These are phyloP conservation scores for Globisporangium barbulae DNA, from an alignment of 352 stramenopile species.

Conservation along the genomic window DNA sequence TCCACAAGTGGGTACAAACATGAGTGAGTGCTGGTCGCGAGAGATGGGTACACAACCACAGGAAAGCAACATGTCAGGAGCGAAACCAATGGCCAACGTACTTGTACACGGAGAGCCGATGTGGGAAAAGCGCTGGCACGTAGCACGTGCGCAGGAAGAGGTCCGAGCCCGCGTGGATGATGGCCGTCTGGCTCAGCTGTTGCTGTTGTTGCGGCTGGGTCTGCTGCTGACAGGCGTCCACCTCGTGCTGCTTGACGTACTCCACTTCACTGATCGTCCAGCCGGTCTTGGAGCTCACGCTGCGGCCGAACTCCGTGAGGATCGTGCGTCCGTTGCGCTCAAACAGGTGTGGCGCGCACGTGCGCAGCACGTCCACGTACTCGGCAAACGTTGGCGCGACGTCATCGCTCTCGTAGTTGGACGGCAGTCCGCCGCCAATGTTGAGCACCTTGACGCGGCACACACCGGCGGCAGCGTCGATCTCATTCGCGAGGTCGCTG, in stretches of 20 bases:
- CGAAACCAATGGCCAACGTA: conserved; percentile 29
- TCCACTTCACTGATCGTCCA: conserved; percentile 89
- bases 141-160: conserved; percentile 89
- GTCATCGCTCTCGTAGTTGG: conserved; percentile 83
- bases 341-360: conserved; percentile 78
- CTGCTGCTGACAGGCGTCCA: conserved; percentile 3
- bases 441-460: conserved; percentile 85
- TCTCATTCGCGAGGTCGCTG: conserved; percentile 81
- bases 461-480: conserved; percentile 62
- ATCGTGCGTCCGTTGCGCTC: conserved; percentile 69
- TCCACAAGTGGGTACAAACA: not conserved
- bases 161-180: conserved; percentile 89
- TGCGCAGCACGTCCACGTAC: conserved; percentile 78
- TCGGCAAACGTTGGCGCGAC: conserved; percentile 72
- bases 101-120: conserved; percentile 83
- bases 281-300: conserved; percentile 82
- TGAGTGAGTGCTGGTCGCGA: conserved; percentile 7
- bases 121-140: conserved; percentile 65
- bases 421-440: conserved; percentile 89
- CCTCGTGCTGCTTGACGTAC: conserved; percentile 80
- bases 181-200: conserved; percentile 56
- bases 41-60: not conserved
- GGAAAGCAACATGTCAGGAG: not conserved
- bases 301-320: conserved; percentile 91
- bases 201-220: not conserved